Base-by-base conservation (phyloP, 495 filamentous ascomycete species). In the Tuber aestivum region DNA sequence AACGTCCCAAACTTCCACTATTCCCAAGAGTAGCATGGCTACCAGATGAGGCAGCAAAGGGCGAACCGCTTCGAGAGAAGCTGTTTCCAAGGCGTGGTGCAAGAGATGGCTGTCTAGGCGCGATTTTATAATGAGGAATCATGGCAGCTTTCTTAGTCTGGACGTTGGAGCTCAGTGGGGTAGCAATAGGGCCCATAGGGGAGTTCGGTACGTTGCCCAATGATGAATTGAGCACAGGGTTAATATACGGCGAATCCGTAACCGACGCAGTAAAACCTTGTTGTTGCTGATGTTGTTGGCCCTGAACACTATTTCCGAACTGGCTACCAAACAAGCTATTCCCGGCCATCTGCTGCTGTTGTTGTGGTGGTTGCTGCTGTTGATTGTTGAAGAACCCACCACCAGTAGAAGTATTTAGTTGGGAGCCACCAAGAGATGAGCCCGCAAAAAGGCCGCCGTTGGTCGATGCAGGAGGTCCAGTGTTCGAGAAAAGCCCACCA, bases 121-220 rank as follows among this genome's bases (percentile, higher is more conserved):
- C 95, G 77, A 97, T 89, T 83, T 93, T 95, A 85, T 96, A 94
- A 79, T 94, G 89, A 10, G 96, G 95, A 74, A 97, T 83, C 77
- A 83, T 78, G 41, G 92, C 89, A 9, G 93, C 91, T 75, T 88
- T 90, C 83, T 92, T 91, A 84, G 91, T 92, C 70, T 89, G 87
- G 82, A 92, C 92, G 73, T 87, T 90, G 75, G 89, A 90, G 37
- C 88, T 89, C n/a, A 97, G 88, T 0, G 95, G 81, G 38, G 73
- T 83, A 61, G 76, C 80, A 50, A 84, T 80, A 74, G 83, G 78
- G n/a, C 83, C 81, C 44, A 82, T 42, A 23, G 74, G 74, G 45
- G 76, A 73, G 69, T 75, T 72, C 74, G 73, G 77, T 38, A 74
- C 72, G n/a, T 77, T 75, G 61, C 70, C 76, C 70, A 75, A 77